Percentiles rank a stretch among this genome's conserved stretches.
phyloP scores from a whole-genome alignment of 2,329 filamentous ascomycete genomes.

The Claviceps sp. region DNA sequence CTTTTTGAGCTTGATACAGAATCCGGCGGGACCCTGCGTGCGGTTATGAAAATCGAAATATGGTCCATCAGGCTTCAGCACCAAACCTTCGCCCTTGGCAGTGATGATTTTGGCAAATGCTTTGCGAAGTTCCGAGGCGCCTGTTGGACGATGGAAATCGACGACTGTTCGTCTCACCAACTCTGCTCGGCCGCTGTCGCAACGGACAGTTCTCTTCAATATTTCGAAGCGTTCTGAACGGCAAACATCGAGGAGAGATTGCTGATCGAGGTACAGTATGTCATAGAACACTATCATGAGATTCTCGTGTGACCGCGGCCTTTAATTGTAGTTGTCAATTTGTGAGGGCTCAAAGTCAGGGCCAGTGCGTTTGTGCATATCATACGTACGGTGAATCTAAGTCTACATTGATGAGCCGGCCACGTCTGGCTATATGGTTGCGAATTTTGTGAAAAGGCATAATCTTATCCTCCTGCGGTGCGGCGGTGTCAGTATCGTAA shows the following conservation, averaged over 20 bases:
- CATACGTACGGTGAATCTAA: conserved; percentile 51
- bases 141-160: conserved; percentile 44
- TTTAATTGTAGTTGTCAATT: conserved; percentile 11
- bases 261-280: conserved; percentile 37
- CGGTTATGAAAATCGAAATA: conserved; percentile 49
- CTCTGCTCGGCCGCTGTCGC: conserved; percentile 47
- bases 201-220: conserved; percentile 40
- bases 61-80: conserved; percentile 67
- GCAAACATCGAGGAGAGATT: conserved; percentile 34
- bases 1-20: conserved; percentile 75
- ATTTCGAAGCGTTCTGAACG: conserved; percentile 48
- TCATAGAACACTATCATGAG: conserved; percentile 52
- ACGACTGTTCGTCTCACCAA: conserved; percentile 54
- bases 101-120: conserved; percentile 56
- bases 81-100: conserved; percentile 59
- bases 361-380: not conserved
- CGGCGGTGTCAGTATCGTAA: conserved; percentile 6
- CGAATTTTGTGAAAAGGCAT: conserved; percentile 71
- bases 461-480: conserved; percentile 42
- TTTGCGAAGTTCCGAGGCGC: conserved; percentile 41
- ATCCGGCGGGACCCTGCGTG: conserved; percentile 26
- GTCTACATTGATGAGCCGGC: conserved; percentile 51
- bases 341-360: not conserved
- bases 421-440: conserved; percentile 64
- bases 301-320: conserved; percentile 36